phyloP scores from a whole-genome alignment of 768 basidiomycete genomes.

The Suillus decipiens region DNA sequence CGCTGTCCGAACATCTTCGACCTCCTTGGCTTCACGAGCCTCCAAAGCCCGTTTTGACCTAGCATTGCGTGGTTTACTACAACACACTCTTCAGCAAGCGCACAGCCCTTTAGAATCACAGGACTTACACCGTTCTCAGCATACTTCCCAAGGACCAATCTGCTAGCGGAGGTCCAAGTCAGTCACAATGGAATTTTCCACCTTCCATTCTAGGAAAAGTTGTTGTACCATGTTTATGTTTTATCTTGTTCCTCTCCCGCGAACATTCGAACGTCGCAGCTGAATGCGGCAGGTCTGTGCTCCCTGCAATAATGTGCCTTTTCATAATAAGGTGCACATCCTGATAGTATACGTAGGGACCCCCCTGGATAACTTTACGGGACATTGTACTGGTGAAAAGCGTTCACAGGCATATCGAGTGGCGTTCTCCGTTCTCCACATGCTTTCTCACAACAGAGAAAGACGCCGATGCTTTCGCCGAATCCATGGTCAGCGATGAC shows the following conservation, averaged over 20 bases:
- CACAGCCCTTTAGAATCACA: not conserved
- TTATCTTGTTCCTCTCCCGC: not conserved
- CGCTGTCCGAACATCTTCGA: conserved; percentile 84
- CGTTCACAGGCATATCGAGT: not conserved
- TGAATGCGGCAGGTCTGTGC: not conserved
- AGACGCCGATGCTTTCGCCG: not conserved
- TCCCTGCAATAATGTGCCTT: conserved; percentile 1
- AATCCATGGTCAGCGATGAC: not conserved
- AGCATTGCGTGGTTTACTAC: conserved; percentile 92
- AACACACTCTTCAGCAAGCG: not conserved
- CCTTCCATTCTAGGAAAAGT: conserved; percentile 3
- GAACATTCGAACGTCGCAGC: not conserved
- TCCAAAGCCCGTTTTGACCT: conserved; percentile 89
- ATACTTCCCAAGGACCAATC: conserved; percentile 11
- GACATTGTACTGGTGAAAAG: not conserved
- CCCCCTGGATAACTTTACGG: not conserved
- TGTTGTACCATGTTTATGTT: not conserved
- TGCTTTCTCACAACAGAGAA: conserved; percentile 7
- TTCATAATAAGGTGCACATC: not conserved
- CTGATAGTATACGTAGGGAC: not conserved
- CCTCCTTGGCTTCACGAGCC: conserved; percentile 83
- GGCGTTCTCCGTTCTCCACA: not conserved
- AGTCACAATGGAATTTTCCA: not conserved
- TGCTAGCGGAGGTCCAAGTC: not conserved
- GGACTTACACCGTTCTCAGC: conserved; percentile 34